phyloP scores from a whole-genome alignment of 257 asterid species.

The Gentiana straminea region DNA sequence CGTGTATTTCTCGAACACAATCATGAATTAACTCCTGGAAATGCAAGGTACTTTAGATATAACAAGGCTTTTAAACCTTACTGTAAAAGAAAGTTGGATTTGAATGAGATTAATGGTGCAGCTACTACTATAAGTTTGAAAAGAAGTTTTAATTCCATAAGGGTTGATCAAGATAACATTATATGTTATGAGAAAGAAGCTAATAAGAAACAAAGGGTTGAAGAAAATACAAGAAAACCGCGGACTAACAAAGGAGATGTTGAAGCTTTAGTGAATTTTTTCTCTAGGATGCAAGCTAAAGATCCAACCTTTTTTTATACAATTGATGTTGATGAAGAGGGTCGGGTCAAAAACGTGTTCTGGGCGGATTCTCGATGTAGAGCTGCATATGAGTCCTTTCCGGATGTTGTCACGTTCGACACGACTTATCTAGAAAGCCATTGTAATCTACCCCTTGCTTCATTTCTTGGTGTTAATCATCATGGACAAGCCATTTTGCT shows the following conservation, averaged over 20 bases:
- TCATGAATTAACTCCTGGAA: too few species aligned
- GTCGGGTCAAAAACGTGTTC: constrained; percentile 36
- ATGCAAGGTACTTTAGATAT: too few species aligned
- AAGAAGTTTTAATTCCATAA: too few species aligned
- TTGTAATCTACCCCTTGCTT: constrained; percentile 47
- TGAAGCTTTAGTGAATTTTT: constrained; percentile 40
- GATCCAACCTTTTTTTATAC: constrained; percentile 47
- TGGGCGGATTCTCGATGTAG: constrained; percentile 62
- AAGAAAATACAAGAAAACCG: too few species aligned
- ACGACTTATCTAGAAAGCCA: constrained; percentile 44
- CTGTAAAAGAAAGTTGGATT: too few species aligned
- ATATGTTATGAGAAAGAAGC: too few species aligned
- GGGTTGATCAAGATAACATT: too few species aligned
- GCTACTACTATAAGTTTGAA: too few species aligned
- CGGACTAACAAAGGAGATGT: constrained; percentile 50
- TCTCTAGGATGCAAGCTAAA: constrained; percentile 54
- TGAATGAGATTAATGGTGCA: too few species aligned
- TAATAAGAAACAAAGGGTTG: too few species aligned
- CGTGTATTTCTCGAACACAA: too few species aligned
- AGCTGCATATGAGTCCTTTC: constrained; percentile 35
- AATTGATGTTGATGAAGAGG: constrained; percentile 50
- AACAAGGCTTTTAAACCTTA: too few species aligned
- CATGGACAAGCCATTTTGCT: constrained; percentile 45
- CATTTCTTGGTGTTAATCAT: constrained; percentile 56
- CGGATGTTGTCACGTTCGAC: constrained; percentile 43